phyloP scores from a whole-genome alignment of 768 basidiomycete species.

The Aureoboletus auriporus region DNA sequence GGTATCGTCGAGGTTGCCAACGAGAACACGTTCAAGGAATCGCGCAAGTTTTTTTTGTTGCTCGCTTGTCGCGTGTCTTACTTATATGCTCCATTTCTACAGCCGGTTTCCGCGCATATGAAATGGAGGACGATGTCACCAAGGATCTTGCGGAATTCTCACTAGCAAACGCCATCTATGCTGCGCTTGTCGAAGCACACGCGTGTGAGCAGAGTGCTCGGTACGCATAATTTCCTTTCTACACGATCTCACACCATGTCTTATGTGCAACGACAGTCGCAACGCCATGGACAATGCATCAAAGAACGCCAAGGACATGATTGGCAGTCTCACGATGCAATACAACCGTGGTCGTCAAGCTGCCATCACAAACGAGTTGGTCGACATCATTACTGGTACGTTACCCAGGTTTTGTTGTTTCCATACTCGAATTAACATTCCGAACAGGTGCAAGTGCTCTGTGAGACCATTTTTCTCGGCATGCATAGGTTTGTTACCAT shows the following conservation, averaged over 20 bases:
- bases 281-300: slow-evolving; percentile 99
- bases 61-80: slow-evolving; percentile 2
- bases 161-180: slow-evolving; percentile 93
- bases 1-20: slow-evolving; percentile 73
- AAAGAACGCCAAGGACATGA: slow-evolving; percentile 98
- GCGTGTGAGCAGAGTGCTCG: slow-evolving; percentile 93
- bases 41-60: slow-evolving; percentile 48
- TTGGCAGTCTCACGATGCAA: slow-evolving; percentile 79
- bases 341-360: slow-evolving; percentile 99
- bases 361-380: slow-evolving; percentile 93
- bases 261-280: slow-evolving; percentile 42
- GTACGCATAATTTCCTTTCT: slow-evolving; percentile 36
- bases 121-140: slow-evolving; percentile 95
- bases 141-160: slow-evolving; percentile 94
- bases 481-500: slow-evolving; percentile 11
- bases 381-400: slow-evolving; percentile 88
- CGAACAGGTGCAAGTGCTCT: slow-evolving; percentile 47
- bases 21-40: slow-evolving; percentile 74
- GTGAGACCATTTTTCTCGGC: slow-evolving; percentile 24
- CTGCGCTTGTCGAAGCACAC: slow-evolving; percentile 90
- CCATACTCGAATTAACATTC: not conserved
- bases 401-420: not conserved
- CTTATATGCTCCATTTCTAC: not conserved
- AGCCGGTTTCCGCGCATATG: slow-evolving; percentile 93
- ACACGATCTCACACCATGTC: not conserved